Evolutionary conservation across 495 filamentous ascomycete genomes (phyloP), one percentile per base, ranked within the genome.

Genomic region (Aspergillus sparsus): DNA sequence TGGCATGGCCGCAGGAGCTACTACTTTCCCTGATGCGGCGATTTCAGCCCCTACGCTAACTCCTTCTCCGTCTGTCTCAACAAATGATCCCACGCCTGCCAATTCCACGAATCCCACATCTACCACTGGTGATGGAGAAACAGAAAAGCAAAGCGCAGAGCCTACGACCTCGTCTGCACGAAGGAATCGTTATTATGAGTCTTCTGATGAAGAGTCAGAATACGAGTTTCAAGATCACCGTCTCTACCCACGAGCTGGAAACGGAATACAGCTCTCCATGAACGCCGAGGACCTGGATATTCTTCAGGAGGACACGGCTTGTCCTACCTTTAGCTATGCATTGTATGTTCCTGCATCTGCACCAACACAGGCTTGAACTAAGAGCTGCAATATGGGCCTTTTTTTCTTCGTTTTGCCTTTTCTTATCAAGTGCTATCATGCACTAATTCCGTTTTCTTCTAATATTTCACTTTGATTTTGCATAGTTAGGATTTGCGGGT

Each of bases 211-310:
- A 0, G 71, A 74, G 0, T 71, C 71, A 8, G 76, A 76, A 50
- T 69, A 72, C 12, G 72, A 76, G 50, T 60, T 75, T 35, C 69
- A 74, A 18, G 80, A 83, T 39, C 83, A 83, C 44, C 77, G 85
- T 18, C 73, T 86, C 8, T 90, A 90, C 75, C 88, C 89, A 1
- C 82, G 83, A 63, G 74, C 85, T 12, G 89, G 88, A 3, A 82
- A 82, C 60, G 81, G 80, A 7, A 71, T 82, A 31, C 53, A 61
- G 6, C 66, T 77, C 2, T 65, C 78, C 7, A 53, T 61, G 7
- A 64, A 72, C 45, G 60, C 62, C 0, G 69, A 71, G 3, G 79
- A 81, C 60, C 61, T 79, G 32, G 70, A 74, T 42, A 73, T 82
- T 13, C 49, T 83, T 33, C 64, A 68, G 6, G 81, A 83, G 61